These are phyloP conservation scores for Nakaseomyces sp. DNA, from an alignment of 1,139 yeast species.

Conservation along the genomic window DNA sequence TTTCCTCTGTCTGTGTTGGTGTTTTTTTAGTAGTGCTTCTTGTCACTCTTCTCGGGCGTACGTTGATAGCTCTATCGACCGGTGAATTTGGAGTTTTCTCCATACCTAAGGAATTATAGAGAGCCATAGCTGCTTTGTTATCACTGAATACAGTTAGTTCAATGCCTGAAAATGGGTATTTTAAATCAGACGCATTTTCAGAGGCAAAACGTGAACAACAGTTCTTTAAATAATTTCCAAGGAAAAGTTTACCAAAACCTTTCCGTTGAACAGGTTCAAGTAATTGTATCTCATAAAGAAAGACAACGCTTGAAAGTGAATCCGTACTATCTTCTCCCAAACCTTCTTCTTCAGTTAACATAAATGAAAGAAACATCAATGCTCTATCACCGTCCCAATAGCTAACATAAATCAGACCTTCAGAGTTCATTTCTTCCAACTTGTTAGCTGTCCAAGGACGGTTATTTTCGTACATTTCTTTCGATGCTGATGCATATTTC, in stretches of 20 bases:
- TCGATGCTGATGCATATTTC: slow-evolving; percentile 15
- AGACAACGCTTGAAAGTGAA: slow-evolving; percentile 15
- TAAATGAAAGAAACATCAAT: slow-evolving; percentile 19
- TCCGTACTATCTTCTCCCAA: slow-evolving; percentile 5
- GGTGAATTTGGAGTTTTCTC: slow-evolving; percentile 20
- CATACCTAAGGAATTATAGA: slow-evolving; percentile 21
- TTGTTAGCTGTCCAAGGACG: slow-evolving; percentile 22
- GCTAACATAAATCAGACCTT: slow-evolving; percentile 21
- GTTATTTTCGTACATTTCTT: slow-evolving; percentile 17
- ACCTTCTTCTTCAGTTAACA: slow-evolving; percentile 22
- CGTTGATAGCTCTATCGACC: neutral
- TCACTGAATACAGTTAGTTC: slow-evolving; percentile 28
- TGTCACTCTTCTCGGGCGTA: slow-evolving; percentile 3
- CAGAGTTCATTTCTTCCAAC: slow-evolving; percentile 22
- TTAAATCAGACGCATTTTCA: neutral
- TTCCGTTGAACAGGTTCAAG: neutral
- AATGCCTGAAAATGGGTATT: slow-evolving; percentile 14
- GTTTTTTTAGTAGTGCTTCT: slow-evolving; percentile 6
- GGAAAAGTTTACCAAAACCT: neutral
- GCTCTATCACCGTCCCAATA: slow-evolving; percentile 12
- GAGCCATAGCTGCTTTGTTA: slow-evolving; percentile 19
- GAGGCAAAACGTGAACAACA: neutral
- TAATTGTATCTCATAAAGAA: slow-evolving; percentile 20
- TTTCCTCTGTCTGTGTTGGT: neutral
- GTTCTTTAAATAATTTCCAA: neutral